Base-by-base conservation (phyloP, 495 filamentous ascomycete species). In the Cercophora newfieldiana region DNA sequence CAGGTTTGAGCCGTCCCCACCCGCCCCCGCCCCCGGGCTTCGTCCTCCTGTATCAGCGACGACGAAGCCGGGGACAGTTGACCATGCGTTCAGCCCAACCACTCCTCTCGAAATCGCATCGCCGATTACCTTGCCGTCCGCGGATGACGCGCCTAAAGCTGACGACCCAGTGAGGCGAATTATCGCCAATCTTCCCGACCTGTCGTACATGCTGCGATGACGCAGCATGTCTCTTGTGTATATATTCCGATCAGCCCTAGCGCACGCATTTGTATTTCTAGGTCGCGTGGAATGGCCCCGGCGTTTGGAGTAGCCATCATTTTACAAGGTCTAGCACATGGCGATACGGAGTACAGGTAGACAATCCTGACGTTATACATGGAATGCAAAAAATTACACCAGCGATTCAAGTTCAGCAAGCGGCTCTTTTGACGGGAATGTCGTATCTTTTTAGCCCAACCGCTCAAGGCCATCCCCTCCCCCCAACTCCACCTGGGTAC, bases 151-250 rank as follows among this genome's bases (percentile, higher is more conserved):
- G 3, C 18, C 50, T 1, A 31, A 44, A 19, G 14, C 4, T 1
- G 47, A 47, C 21, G 44, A 66, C 21, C n/a, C 53, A 29, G 70
- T 63, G 2, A 29, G 49, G 7, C 49, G 57, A 68, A 69, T 85
- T 30, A 66, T 85, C 21, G 71, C 71, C 53, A 74, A 74, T 30
- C 66, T 86, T 30, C 82, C 84, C 2, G 79, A 86, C 68, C 67
- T 86, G 6, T 83, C 83, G 12, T 86, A 85, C 64, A 86, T 86
- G 84, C 63, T 86, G 18, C 74, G 76, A 47, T 80, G 56, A 56
- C 12, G 6, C 3, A 19, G 21, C 1, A 29, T 30, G 29, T 10
- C 21, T 47, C 28, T 10, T 60, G 30, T 60, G 16, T 64, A 53
- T 60, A 21, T 31, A 21, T 63, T 28, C 19, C 63, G 25, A 8